These are phyloP conservation scores for Penicillium waksmanii DNA, from an alignment of 495 filamentous ascomycete species.

Conservation along the genomic window DNA sequence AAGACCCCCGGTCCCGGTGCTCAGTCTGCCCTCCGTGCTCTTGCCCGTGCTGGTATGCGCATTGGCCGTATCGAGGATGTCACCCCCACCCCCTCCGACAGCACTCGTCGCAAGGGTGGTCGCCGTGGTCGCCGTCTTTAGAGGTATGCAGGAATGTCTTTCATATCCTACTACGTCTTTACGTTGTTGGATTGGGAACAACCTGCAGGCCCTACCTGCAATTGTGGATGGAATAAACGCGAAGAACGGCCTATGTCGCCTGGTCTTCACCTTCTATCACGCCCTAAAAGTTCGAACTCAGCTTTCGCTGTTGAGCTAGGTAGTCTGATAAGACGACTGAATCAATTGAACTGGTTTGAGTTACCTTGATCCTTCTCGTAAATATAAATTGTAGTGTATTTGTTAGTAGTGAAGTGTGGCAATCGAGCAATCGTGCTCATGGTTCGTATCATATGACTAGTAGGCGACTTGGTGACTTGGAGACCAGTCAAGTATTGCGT, in stretches of 20 bases:
- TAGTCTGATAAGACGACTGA: constrained; percentile 24
- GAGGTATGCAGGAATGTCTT: constrained; percentile 44
- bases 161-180: constrained; percentile 35
- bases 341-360: constrained; percentile 30
- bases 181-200: constrained; percentile 43
- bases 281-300: constrained; percentile 41
- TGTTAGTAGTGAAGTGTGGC: not conserved
- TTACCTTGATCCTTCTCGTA: constrained; percentile 6
- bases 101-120: constrained; percentile 99
- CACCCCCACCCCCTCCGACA: constrained; percentile 97
- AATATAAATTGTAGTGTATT: constrained; percentile 5
- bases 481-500: not conserved
- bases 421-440: not conserved
- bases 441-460: too few species aligned
- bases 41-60: constrained; percentile 98
- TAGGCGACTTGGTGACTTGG: too few species aligned
- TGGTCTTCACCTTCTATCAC: constrained; percentile 59
- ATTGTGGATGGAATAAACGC: constrained; percentile 62
- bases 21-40: constrained; percentile 97
- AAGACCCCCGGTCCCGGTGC: constrained; percentile 99
- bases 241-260: constrained; percentile 59
- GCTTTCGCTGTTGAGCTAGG: constrained; percentile 29
- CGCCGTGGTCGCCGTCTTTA: constrained; percentile 99
- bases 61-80: constrained; percentile 99
- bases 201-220: constrained; percentile 40